Conservation (phyloP, 2,329 filamentous ascomycete genomes). For the Botrytis paeoniae region DNA sequence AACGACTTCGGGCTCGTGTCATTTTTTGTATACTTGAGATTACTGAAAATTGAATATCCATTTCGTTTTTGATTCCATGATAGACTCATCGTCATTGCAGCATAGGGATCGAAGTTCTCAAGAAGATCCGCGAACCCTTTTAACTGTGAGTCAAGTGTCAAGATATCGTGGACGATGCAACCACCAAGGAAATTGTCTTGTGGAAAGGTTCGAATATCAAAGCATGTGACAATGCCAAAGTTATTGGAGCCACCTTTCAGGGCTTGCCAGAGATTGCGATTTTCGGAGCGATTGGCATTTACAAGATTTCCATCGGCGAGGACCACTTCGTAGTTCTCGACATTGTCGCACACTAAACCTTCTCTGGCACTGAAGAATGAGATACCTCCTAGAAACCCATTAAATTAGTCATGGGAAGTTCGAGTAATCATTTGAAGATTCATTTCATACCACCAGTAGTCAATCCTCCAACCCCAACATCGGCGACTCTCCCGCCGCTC, state of each 20-base stretch:
- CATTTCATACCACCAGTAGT: constrained; percentile 23
- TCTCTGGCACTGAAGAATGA: constrained; percentile 25
- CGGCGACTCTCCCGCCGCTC: constrained; percentile 38
- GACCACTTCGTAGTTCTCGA: constrained; percentile 21
- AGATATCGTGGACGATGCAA: not conserved
- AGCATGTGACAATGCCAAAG: constrained; percentile 40
- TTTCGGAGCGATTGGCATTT: not conserved
- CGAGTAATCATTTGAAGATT: too few species aligned
- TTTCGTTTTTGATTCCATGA: not conserved
- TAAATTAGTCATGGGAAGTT: not conserved
- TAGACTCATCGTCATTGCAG: not conserved
- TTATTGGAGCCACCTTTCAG: not conserved
- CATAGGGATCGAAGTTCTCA: not conserved
- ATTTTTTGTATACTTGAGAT: not conserved
- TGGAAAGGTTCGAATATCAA: not conserved
- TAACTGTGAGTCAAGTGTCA: not conserved
- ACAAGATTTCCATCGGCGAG: not conserved
- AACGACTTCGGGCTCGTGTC: not conserved
- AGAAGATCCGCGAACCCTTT: not conserved
- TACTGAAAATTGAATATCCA: not conserved
- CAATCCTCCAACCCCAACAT: constrained; percentile 28
- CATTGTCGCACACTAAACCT: constrained; percentile 26
- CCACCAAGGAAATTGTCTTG: not conserved
- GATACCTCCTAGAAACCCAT: constrained; percentile 23
- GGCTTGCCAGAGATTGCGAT: not conserved